Conservation (phyloP, 2,329 filamentous ascomycete genomes). For the Xylaria sp. region DNA sequence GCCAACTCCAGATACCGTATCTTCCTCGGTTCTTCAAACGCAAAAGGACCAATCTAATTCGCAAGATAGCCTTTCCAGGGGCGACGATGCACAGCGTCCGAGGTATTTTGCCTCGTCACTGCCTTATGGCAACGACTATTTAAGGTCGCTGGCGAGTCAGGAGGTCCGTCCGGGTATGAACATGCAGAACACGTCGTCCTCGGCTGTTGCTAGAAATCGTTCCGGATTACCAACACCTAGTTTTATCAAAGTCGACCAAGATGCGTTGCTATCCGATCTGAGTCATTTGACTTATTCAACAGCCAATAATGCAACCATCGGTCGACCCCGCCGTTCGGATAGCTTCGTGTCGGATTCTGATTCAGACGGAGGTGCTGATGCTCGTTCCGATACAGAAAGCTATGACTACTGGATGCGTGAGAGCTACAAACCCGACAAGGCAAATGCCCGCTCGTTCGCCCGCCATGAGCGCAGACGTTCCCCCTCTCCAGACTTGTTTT, state of each 20-base stretch:
- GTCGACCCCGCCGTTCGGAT: conserved; percentile 50
- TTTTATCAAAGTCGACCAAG: conserved; percentile 42
- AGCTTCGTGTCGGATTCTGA: conserved; percentile 60
- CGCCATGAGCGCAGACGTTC: conserved; percentile 33
- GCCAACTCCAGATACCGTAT: conserved; percentile 69
- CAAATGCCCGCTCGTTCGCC: conserved; percentile 24
- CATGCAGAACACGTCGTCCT: conserved; percentile 47
- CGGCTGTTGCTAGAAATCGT: conserved; percentile 49
- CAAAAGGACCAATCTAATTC: conserved; percentile 42
- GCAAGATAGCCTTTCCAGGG: conserved; percentile 43
- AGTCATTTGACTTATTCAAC: conserved; percentile 54
- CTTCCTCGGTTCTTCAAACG: conserved; percentile 61
- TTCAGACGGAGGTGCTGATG: conserved; percentile 54
- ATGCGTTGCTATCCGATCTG: conserved; percentile 41
- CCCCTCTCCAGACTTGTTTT: conserved; percentile 64
- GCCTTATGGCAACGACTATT: conserved; percentile 43
- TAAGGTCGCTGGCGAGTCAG: conserved; percentile 41
- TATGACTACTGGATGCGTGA: conserved; percentile 69
- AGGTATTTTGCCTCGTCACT: conserved; percentile 41
- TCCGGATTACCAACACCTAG: conserved; percentile 41
- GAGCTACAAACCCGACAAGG: conserved; percentile 56
- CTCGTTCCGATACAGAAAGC: conserved; percentile 56
- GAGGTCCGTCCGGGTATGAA: conserved; percentile 32
- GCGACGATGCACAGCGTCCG: conserved; percentile 24
- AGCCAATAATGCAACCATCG: conserved; percentile 57